A percentile compares a stretch with the other conserved stretches of the same genome.
Evolutionary conservation across 345 rosid genomes (phyloP).

Genomic region (Brassica carinata): DNA sequence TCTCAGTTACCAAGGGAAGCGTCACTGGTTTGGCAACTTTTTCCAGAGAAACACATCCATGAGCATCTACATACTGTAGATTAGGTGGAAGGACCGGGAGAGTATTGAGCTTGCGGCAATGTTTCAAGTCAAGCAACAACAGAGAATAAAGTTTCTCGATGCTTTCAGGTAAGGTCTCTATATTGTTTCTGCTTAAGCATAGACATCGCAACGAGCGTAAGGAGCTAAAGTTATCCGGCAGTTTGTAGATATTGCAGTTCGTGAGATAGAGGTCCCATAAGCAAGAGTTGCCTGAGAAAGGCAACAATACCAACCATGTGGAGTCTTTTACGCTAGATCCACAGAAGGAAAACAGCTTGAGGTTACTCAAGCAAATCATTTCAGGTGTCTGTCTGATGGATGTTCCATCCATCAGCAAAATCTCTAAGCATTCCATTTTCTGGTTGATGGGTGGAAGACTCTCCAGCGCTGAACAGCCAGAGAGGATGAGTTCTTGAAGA

Average conservation of each 20-base stretch:
- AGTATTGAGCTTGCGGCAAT: conserved; percentile 13
- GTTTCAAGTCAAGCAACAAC: conserved; percentile 35
- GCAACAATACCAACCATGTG: conserved; percentile 5
- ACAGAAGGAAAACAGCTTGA: conserved; percentile 30
- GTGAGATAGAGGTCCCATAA: conserved; percentile 34
- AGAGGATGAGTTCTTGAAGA: conserved; percentile 37
- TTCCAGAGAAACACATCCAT: conserved; percentile 36
- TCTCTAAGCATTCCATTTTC: conserved; percentile 31
- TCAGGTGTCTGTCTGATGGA: conserved; percentile 17
- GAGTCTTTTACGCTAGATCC: conserved; percentile 18
- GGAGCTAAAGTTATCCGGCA: conserved; percentile 21
- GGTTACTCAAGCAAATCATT: conserved; percentile 7
- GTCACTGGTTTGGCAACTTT: conserved; percentile 17
- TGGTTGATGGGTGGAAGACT: conserved; percentile 29
- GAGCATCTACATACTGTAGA: conserved; percentile 36
- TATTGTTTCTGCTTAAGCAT: conserved; percentile 38
- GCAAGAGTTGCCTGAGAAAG: background rate
- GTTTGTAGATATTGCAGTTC: conserved; percentile 6
- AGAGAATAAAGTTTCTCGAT: conserved; percentile 22
- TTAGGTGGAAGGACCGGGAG: conserved; percentile 33
- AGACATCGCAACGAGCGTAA: conserved; percentile 3
- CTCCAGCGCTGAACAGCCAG: conserved; percentile 29
- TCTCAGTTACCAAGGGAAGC: conserved; percentile 26
- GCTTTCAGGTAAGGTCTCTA: conserved; percentile 35
- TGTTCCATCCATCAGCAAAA: conserved; percentile 38